Evolutionary conservation across 768 basidiomycete genomes (phyloP), one percentile per base, ranked within the genome.

Genomic region (Clitopilus passeckerianus): DNA sequence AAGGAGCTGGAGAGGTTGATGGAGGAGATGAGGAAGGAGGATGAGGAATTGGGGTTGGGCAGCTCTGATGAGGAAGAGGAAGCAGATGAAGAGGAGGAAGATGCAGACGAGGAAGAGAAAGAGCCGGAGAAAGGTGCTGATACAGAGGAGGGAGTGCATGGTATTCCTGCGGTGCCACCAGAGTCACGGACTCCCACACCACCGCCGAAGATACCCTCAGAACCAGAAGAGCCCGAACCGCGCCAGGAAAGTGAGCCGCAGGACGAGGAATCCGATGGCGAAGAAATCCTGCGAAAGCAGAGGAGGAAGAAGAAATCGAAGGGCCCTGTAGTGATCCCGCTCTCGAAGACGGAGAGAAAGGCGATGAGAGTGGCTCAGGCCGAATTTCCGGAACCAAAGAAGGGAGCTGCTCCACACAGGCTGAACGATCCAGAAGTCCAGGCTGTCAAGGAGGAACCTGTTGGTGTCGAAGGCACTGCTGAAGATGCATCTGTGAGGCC

Each of bases 1-100:
- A 92, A 89, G 71, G 91, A 94, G 62, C 85, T 98, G 12, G 91
- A 92, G 67, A 78, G 77, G 63, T 68, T 99, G 60, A 85, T 83
- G 70, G 77, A 78, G 65, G 83, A 91, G 66, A 97, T 99, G 91
- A 68, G 77, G 63, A 74, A 76, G 58, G 93, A 98, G 65, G 81
- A 91, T 60, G 81, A 84, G 55, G 83, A 81, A 61, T 70, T 97
- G 4, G 86, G 79, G 0, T 72, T 91, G 15, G 54, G 23, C 10
- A n/a, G 30, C 53, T 3, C 6, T 20, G 74, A 70, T 14, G 75
- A 75, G 23, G 77, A 68, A 15, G 58, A 24, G 15, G 68, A 63
- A 41, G 53, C 20, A 5, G 71, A 64, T 34, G 66, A 61, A 23
- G 69, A 71, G 2, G 72, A 67, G 27, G 65, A 67, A 14, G 57